Base-by-base conservation (phyloP, 768 basidiomycete species). In the Tricholoma saponaceum region DNA sequence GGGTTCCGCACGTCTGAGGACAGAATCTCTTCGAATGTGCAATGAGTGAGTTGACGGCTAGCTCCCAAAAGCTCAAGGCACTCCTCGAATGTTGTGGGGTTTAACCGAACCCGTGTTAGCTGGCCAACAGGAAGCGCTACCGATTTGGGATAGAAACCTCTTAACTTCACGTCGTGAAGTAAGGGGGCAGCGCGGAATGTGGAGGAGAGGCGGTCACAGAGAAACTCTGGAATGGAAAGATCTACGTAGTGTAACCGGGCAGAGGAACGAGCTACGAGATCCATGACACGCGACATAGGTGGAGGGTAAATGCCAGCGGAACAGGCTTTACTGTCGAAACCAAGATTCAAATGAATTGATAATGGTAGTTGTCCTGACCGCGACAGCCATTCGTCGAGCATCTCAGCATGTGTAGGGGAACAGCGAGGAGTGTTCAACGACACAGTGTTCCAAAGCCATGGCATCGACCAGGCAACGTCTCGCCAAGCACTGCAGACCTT, bases 401-500 rank as follows among this genome's bases (percentile, higher is more conserved):
- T 54, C 9, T 56, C 47, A 41, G 61, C 62, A 54, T 67, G 66
- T 13, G 44, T 25, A 10, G 59, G 52, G 13, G 65, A 60, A 8
- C 60, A 64, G 23, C 57, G 47, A 13, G 65, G 52, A 12, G 64
- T 59, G 20, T 52, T 59, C 18, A 71, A 58, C 39, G 60, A 63
- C 23, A 70, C 58, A 23, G 58, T 62, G 20, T 62, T 59, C 68
- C 70, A 70, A 10, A 72, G 65, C 47, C 60, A 65, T 2, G 70
- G 69, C 55, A 69, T 68, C n/a, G 66, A 60, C 68, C 68, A 69
- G 23, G 67, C 69, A 51, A 69, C 62, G 10, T 65, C 60, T 20
- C 70, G 58, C 69, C 69, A 70, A 25, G 68, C 58, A 14, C 59
- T 62, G 50, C 68, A 72, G 13, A 72, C 66, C 18, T 64, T 57